phyloP scores from a whole-genome alignment of 2,329 filamentous ascomycete genomes.

The Dothideomycetes sp. region DNA sequence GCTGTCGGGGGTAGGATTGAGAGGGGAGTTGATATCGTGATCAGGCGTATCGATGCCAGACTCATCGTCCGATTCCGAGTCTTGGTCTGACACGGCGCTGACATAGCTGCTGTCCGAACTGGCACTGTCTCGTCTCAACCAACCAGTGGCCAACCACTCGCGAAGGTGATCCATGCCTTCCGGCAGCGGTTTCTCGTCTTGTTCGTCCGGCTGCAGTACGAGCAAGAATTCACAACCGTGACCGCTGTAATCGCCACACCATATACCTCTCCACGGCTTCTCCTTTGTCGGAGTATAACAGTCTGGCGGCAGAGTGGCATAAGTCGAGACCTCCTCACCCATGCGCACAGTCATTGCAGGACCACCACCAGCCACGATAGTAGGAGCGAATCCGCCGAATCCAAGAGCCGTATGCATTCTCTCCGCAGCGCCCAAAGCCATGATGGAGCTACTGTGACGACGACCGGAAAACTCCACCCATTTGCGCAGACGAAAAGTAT shows the following conservation, averaged over 20 bases:
- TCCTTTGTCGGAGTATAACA: slow-evolving; percentile 71
- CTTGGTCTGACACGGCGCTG: slow-evolving; percentile 14
- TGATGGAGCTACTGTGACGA: slow-evolving; percentile 22
- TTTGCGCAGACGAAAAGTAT: slow-evolving; percentile 63
- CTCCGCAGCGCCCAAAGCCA: slow-evolving; percentile 20
- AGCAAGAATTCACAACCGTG: slow-evolving; percentile 87
- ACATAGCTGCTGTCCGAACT: slow-evolving; percentile 17
- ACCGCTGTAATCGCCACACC: slow-evolving; percentile 80
- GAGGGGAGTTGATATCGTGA: too few species aligned
- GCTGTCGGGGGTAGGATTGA: neutral
- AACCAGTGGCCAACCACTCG: slow-evolving; percentile 23
- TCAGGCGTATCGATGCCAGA: too few species aligned
- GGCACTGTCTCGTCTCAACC: slow-evolving; percentile 15
- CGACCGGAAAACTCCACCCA: slow-evolving; percentile 58
- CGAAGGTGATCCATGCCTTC: slow-evolving; percentile 25
- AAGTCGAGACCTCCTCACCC: slow-evolving; percentile 48
- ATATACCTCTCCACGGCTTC: slow-evolving; percentile 84
- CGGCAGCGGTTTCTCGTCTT: slow-evolving; percentile 30
- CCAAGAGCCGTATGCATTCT: slow-evolving; percentile 18
- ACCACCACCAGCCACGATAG: slow-evolving; percentile 16
- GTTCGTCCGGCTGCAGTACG: slow-evolving; percentile 61
- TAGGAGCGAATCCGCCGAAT: slow-evolving; percentile 10
- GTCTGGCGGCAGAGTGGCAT: slow-evolving; percentile 63
- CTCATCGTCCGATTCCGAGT: slow-evolving; percentile 1
- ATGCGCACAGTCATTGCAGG: slow-evolving; percentile 30